Evolutionary conservation across 225 moss, liverwort and hornwort species (phyloP).

Genomic region (Pseudisothecium myosuroides): DNA sequence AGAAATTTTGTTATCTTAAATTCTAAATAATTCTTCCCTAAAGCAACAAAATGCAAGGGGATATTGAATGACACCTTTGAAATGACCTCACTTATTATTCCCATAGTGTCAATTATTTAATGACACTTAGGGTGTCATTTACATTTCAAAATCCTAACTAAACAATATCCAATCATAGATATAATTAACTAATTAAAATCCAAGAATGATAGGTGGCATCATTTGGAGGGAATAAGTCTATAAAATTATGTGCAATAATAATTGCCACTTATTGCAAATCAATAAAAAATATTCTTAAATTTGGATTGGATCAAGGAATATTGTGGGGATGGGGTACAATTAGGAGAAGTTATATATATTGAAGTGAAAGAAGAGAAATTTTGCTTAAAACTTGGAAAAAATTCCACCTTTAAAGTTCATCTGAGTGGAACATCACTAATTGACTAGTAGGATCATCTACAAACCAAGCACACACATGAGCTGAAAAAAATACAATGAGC

Average conservation of each 20-base stretch:
- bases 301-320: background rate
- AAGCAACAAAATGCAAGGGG: background rate
- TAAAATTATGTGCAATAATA: background rate
- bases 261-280: background rate
- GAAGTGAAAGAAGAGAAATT: no score
- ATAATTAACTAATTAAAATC: background rate
- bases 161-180: background rate
- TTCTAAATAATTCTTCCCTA: no score
- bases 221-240: background rate
- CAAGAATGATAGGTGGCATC: background rate
- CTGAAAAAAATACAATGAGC: no score
- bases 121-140: background rate
- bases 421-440: no score
- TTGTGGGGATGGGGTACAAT: fast-evolving
- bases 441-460: no score
- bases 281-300: background rate
- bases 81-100: background rate
- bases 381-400: no score
- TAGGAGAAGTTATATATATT: background rate
- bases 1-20: background rate
- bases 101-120: background rate
- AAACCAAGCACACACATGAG: no score
- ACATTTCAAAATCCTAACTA: background rate
- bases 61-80: background rate
- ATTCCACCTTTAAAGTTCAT: no score